Percentiles rank a stretch among this genome's conserved stretches.
These are phyloP conservation scores for Dalbergia cochinchinensis DNA, from an alignment of 306 rosid species.

Conservation along the genomic window DNA sequence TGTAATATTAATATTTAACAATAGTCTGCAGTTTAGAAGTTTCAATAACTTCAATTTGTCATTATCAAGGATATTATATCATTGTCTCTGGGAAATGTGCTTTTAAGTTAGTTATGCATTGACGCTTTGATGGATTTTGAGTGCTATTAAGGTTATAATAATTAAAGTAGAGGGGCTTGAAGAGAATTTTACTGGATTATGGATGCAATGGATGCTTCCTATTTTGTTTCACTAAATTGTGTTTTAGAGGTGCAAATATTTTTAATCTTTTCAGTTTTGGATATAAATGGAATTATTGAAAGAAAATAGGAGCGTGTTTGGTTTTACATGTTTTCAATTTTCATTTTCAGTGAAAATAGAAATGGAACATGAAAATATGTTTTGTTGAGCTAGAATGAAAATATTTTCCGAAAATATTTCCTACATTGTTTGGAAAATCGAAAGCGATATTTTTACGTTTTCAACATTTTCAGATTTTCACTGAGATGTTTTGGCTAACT, in stretches of 20 bases:
- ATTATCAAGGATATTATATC: conserved; percentile 25
- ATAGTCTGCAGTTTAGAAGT: conserved; percentile 2
- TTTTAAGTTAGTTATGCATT: neutral
- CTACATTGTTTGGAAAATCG: too few species aligned
- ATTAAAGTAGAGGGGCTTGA: neutral
- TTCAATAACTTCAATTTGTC: conserved; percentile 21
- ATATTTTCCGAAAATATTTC: too few species aligned
- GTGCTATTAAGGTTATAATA: conserved; percentile 3
- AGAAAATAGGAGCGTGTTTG: neutral
- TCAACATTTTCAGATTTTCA: too few species aligned
- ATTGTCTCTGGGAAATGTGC: neutral
- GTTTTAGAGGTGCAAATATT: neutral
- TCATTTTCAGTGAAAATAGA: too few species aligned
- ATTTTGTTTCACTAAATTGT: neutral
- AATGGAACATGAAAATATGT: too few species aligned
- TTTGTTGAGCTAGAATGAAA: too few species aligned
- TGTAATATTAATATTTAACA: neutral
- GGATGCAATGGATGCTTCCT: neutral
- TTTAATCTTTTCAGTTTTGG: neutral
- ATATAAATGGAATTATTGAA: conserved; percentile 2
- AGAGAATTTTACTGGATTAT: neutral
- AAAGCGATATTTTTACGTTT: too few species aligned
- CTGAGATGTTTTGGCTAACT: too few species aligned
- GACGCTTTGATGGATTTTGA: neutral
- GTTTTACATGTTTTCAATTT: too few species aligned